Evolutionary conservation across 495 filamentous ascomycete species (phyloP), one percentile per base, ranked within the genome.

Genomic region (Lepraria neglecta): DNA sequence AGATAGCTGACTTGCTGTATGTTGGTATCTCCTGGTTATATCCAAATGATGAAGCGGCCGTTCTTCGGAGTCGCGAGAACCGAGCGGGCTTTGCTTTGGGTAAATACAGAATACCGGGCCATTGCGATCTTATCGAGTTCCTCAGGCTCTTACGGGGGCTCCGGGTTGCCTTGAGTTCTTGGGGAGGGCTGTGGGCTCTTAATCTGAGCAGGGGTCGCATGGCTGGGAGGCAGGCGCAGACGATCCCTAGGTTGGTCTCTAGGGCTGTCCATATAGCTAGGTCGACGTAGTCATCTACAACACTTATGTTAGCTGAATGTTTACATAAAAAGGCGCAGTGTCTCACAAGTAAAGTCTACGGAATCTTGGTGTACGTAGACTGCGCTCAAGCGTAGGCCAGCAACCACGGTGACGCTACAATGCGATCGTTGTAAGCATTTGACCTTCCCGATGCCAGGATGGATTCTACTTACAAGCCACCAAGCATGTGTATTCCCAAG

Each of bases 161-260:
- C 14, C 2, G 27, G 9, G 28, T 51, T 17, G 5, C 48, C 24
- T 30, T 6, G 9, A 17, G 6, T 14, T 30, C 48, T 2, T 6
- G 6, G 10, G 19, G 24, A 11, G n/a, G 19, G 28, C 40, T 3
- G 28, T 28, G 42, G 42, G 33, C 31, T 15, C 12, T 30, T 43
- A 30, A 28, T 19, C 45, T 24, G 55, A 64, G 43, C 17, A 64
- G 66, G 12, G 58, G 50, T 10, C 71, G 71, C 53, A 76, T 69
- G 4, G 75, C 72, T 0, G 74, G 74, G 15, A 80, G 65, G 61
- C 77, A 77, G 4, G 75, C 74, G 58, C 73, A 71, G 52, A 78
- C 73, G 42, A 78, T 67, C 24, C 75, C 75, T 42, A 74, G 66
- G 28, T 74, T 69, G 4, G 76, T 69, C 56, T 78, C 76, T n/a